Evolutionary conservation across 305 asterid species (phyloP), one percentile per base, ranked within the genome.

Genomic region (Lippia alba): DNA sequence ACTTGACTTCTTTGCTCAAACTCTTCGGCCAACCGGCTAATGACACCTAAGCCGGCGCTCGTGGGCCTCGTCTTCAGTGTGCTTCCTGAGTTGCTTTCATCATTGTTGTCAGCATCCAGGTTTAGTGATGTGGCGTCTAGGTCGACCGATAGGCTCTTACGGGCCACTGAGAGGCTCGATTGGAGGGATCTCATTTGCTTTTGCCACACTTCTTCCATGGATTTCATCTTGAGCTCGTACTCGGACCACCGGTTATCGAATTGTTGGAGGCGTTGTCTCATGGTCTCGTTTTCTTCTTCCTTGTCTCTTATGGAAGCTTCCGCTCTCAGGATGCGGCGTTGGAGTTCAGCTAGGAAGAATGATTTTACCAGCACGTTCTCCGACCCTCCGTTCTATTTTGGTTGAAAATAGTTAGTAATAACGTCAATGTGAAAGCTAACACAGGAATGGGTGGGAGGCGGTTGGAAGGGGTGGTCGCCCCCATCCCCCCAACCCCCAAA

Each of bases 171-270:
- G 45, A 95, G 98, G 88, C 98, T 95, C 10, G 99, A 95, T 80
- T 95, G 99, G 14, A 95, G 85, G 1, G 99, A 95, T 69, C 96
- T 79, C 99, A 95, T 95, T 76, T 95, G 99, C 56, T 95, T 94
- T 63, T 95, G 99, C 99, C 99, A 95, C 56, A 95, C 92, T 72
- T 95, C 96, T 84, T 92, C 99, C 98, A 95, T 95, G 49, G 98
- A 92, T 73, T 83, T 90, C 99, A 95, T 95, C 78, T 95, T 95
- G 64, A 84, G 82, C 83, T 95, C 99, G 39, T 95, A 95, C 76
- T 92, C 98, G 2, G 96, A 92, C 99, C 99, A 95, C 12, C 99
- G 91, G 44, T 83, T 87, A 79, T 94, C 99, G 30, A 92, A 94
- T 77, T 90, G 98, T 33, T 90, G 97, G 4, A 94, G 84, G 65